phyloP scores from a whole-genome alignment of 148 eudicot species.

The Cornus controversa region DNA sequence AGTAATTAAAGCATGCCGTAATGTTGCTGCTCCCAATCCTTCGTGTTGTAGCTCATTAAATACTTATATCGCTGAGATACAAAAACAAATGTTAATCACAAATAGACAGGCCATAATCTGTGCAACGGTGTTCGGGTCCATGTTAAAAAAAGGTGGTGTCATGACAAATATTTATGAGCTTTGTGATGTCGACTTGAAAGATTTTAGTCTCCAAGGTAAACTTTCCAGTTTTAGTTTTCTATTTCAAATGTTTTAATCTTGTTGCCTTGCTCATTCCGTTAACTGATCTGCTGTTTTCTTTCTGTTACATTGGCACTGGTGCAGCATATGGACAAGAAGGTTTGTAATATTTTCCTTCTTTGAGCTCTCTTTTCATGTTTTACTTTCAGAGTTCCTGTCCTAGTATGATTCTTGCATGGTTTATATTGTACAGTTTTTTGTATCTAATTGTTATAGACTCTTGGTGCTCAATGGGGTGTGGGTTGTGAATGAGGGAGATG shows the following conservation, averaged over 20 bases:
- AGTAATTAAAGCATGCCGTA: constrained; percentile 77
- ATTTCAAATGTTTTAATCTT: background rate
- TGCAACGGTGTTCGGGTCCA: constrained; percentile 72
- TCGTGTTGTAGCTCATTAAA: constrained; percentile 89
- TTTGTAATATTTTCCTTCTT: constrained; percentile 16
- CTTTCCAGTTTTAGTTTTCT: background rate
- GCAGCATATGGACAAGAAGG: constrained; percentile 86
- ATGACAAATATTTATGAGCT: constrained; percentile 84
- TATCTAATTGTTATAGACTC: background rate
- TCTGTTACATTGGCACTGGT: constrained; percentile 28
- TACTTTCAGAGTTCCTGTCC: background rate
- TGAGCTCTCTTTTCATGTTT: background rate
- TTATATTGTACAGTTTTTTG: background rate
- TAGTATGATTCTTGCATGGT: background rate
- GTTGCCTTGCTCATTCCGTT: background rate
- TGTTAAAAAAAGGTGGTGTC: constrained; percentile 83
- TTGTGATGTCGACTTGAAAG: constrained; percentile 93
- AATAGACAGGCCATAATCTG: constrained; percentile 94
- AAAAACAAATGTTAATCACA: constrained; percentile 85
- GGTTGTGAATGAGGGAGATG: too few species aligned
- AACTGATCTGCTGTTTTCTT: constrained; percentile 13
- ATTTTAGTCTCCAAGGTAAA: constrained; percentile 88
- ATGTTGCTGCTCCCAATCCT: constrained; percentile 80
- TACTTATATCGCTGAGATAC: constrained; percentile 66
- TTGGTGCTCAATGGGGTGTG: too few species aligned